These are phyloP conservation scores for Alternaria conjuncta DNA, from an alignment of 2,329 filamentous ascomycete genomes.

Conservation along the genomic window DNA sequence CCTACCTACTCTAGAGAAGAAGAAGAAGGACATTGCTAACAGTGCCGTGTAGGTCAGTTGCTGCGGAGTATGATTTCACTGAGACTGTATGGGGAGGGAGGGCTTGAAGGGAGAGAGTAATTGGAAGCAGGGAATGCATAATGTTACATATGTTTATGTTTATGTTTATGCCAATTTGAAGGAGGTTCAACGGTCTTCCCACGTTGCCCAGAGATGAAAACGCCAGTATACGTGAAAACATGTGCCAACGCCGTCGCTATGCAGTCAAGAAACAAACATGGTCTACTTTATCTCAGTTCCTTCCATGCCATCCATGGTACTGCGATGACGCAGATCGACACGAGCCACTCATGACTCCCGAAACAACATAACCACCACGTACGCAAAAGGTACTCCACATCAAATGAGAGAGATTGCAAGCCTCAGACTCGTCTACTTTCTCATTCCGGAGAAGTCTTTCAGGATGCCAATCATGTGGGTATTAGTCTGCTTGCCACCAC, in stretches of 20 bases:
- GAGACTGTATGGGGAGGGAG: background rate
- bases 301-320: background rate
- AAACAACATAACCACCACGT: background rate
- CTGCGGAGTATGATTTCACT: background rate
- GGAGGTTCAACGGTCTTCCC: background rate
- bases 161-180: background rate
- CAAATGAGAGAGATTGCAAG: background rate
- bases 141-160: background rate
- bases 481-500: conserved; percentile 83
- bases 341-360: background rate
- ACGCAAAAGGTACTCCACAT: background rate
- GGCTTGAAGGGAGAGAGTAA: background rate
- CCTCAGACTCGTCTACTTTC: conserved; percentile 33
- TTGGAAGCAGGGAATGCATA: background rate
- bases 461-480: conserved; percentile 84
- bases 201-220: background rate
- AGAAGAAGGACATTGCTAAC: background rate
- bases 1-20: background rate
- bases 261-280: conserved; percentile 17
- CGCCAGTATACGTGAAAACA: background rate
- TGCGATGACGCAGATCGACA: background rate
- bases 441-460: conserved; percentile 69
- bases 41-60: background rate
- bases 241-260: conserved; percentile 42
- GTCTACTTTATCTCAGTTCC: conserved; percentile 28